A percentile compares a stretch with the other conserved stretches of the same genome.
Evolutionary conservation across 2,329 filamentous ascomycete genomes (phyloP).

Genomic region (Pseudofabraea citricarpa): DNA sequence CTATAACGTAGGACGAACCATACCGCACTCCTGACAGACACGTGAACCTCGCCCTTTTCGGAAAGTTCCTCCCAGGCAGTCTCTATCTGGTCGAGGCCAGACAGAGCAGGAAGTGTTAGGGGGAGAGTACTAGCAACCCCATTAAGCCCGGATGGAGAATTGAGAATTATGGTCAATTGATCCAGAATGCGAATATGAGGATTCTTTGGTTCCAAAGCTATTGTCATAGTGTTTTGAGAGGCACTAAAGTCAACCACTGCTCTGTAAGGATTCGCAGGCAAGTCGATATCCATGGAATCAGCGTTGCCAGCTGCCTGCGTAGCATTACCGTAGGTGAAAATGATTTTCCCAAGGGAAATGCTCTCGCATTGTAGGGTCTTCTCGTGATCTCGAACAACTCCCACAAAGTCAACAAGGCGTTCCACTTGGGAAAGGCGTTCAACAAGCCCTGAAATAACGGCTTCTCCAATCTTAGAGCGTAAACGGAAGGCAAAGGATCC

Average conservation of each 20-base stretch:
- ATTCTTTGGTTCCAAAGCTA: slow-evolving; percentile 57
- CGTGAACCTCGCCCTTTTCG: slow-evolving; percentile 40
- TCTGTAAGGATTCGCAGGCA: slow-evolving; percentile 33
- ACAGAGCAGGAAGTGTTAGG: slow-evolving; percentile 60
- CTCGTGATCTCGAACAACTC: slow-evolving; percentile 54
- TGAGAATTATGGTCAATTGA: slow-evolving; percentile 53
- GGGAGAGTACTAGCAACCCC: slow-evolving; percentile 50
- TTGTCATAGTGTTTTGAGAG: slow-evolving; percentile 41
- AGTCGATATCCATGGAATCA: slow-evolving; percentile 13
- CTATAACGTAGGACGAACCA: slow-evolving; percentile 53
- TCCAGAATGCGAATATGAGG: slow-evolving; percentile 63
- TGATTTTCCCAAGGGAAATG: slow-evolving; percentile 56
- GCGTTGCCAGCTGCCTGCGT: slow-evolving; percentile 13
- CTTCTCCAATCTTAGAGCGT: slow-evolving; percentile 23
- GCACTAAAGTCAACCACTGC: slow-evolving; percentile 54
- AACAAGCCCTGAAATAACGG: slow-evolving; percentile 22
- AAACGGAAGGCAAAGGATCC: slow-evolving; percentile 26
- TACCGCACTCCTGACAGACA: slow-evolving; percentile 50
- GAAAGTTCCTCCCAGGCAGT: slow-evolving; percentile 41
- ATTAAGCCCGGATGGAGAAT: slow-evolving; percentile 44
- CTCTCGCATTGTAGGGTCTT: slow-evolving; percentile 52
- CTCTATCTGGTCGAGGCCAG: slow-evolving; percentile 56
- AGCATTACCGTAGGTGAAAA: slow-evolving; percentile 58
- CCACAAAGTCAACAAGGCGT: slow-evolving; percentile 65
- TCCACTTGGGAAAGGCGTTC: slow-evolving; percentile 50